Evolutionary conservation across 441 rosid species (phyloP).

Genomic region (Populus hybrid): DNA sequence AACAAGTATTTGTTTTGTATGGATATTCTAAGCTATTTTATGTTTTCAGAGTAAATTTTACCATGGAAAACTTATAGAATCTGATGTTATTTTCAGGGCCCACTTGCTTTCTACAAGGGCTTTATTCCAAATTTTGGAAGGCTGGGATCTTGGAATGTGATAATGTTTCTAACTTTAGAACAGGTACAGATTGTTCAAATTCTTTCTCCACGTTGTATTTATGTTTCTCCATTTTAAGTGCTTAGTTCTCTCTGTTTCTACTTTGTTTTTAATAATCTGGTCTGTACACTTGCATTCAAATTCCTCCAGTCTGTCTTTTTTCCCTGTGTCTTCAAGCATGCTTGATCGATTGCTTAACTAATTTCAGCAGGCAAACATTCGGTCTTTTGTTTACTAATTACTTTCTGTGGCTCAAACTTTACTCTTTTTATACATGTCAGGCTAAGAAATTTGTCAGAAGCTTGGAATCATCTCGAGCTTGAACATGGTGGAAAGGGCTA

Average conservation of each 20-base stretch:
- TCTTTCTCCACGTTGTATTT: background rate
- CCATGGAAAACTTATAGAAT: background rate
- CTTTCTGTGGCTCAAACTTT: background rate
- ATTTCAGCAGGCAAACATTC: background rate
- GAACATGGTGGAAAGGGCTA: background rate
- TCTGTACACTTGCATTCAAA: background rate
- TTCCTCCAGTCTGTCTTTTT: too few relatives aligned
- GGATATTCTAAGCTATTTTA: background rate
- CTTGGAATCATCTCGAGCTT: slow-evolving; percentile 53
- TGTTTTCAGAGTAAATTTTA: background rate
- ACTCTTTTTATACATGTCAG: slow-evolving; percentile 32
- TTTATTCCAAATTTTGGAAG: slow-evolving; percentile 96
- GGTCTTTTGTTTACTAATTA: background rate
- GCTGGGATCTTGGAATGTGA: slow-evolving; percentile 98
- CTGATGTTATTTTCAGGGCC: slow-evolving; percentile 57
- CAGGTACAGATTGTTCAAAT: slow-evolving; percentile 49
- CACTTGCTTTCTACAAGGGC: slow-evolving; percentile 91
- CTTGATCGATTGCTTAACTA: background rate
- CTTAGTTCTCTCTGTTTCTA: background rate
- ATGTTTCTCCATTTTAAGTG: background rate
- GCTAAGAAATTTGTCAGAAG: slow-evolving; percentile 72
- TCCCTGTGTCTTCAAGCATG: background rate
- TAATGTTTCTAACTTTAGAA: slow-evolving; percentile 95
- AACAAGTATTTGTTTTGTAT: background rate
- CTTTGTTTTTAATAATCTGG: background rate